Base-by-base conservation (phyloP, 352 stramenopile species). In the Phytophthora brassicae region DNA sequence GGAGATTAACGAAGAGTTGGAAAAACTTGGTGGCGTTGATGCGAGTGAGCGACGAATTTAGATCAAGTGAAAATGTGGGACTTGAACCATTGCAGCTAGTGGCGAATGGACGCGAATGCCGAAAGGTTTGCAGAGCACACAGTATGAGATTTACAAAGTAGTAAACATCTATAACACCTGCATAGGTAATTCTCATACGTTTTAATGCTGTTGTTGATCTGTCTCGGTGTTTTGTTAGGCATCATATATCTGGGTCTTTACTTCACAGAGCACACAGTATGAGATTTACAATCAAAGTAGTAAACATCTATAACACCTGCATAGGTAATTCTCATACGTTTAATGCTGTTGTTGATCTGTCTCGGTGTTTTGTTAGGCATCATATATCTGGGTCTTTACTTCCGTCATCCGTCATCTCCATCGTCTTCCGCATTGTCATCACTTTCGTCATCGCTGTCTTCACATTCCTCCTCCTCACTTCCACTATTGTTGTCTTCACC, bases 1-100 rank as follows among this genome's bases (percentile, higher is more conserved):
- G 29, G 74, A 88, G 31, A 88, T 91, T 50, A 79, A 91, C 38
- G 59, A 72, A 6, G 82, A 91, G 39, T 70, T 91, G 17, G 82
- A 89, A 54, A 88, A 89, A 46, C 69, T 91, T 14, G 82, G 82
- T 28, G 77, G 75, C n/a, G 56, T 60, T 47, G 49, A 65, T 38
- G 41, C 50, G 42, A 67, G 29, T 39, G 55, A 67, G 33, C 39
- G 53, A 58, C 66, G 45, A 60, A 75, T 44, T 36, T 67, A 58
- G 48, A 39, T 24, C 33, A 67, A n/a, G 38, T n/a, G 44, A 33
- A 35, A 62, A 14, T 23, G 47, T 33, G 42, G 45, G 28, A 6
- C 17, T 60, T 53, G 24, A 24, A 49, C 20, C 24, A 35, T 33
- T 54, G 16, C 36, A n/a, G 29, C 26, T 11, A n/a, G n/a, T n/a